Evolutionary conservation across 2,329 filamentous ascomycete species (phyloP), one percentile per base, ranked within the genome.

Genomic region (Aspergillus sp.): DNA sequence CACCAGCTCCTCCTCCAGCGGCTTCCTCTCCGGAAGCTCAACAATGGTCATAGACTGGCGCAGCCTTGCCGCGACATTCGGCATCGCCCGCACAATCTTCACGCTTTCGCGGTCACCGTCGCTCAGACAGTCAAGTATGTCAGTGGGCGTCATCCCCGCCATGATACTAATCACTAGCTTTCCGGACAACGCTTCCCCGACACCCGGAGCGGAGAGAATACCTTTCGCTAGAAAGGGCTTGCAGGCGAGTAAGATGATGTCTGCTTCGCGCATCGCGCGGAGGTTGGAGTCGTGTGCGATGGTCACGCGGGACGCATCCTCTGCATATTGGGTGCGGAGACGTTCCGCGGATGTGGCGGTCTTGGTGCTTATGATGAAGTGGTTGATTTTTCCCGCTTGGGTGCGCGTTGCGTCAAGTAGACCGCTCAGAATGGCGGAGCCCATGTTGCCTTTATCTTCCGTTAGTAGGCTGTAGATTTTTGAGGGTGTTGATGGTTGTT

Each of bases 121-220:
- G 38, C 75, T 71, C 0, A 80, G 65, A 8, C 65, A 68, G 1
- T 56, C 41, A 58, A 75, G 72, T 1, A 81, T 64, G 45, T 72
- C 69, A 2, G 65, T 60, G 9, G 72, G 70, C 1, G 78, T 74
- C 74, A 76, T 81, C 0, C 82, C 82, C 0, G 81, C 82, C 2
- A 78, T 76, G 0, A 84, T 74, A 61, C 81, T 84, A 67, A 84
- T 79, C 10, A 84, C 63, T 1, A 83, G 70, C 62, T 83, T 85
- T 4, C 74, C 72, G 0, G 67, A 66, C 1, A 84, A 53, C 0
- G 79, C 79, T 7, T 78, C 69, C 0, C 59, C 32, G 1, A 83
- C 65, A 0, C 76, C 77, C 0, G 70, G 62, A 28, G 76, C 64
- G 0, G 63, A 63, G 3, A 84, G 66, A 1, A 80, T 73, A 0